Conservation (phyloP, 176 grass and related monocot species). For the Melocanna baccifera region DNA sequence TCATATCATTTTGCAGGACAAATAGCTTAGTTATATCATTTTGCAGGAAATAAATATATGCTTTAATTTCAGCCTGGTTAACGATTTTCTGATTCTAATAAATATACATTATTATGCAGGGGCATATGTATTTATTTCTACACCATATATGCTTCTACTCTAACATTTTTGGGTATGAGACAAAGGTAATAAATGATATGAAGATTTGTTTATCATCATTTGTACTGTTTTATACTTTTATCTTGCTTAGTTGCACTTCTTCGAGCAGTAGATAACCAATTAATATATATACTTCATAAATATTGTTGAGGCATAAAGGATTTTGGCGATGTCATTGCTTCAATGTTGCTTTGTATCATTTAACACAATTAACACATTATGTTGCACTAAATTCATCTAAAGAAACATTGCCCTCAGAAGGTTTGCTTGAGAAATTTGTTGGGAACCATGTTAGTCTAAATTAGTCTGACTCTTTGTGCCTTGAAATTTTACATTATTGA, state of each 20-base stretch:
- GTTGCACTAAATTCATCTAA: background rate
- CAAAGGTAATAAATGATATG: conserved; percentile 62
- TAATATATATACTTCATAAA: background rate
- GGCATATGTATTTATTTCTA: conserved; percentile 98
- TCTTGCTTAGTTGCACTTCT: conserved; percentile 5
- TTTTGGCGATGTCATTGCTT: background rate
- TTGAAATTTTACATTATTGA: conserved; percentile 2
- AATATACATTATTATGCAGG: conserved; percentile 50
- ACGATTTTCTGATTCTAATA: conserved; percentile 22
- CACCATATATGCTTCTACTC: conserved; percentile 95
- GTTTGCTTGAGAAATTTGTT: background rate
- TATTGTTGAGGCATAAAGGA: background rate
- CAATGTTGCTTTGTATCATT: background rate
- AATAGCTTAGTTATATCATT: background rate
- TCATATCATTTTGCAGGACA: background rate
- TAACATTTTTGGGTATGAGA: conserved; percentile 98
- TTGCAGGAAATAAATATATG: background rate
- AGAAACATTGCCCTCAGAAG: background rate
- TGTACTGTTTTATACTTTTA: background rate
- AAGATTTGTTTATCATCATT: background rate
- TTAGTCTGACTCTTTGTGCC: background rate
- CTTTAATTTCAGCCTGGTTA: conserved; percentile 28
- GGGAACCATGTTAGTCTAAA: conserved; percentile 13
- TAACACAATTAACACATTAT: background rate
- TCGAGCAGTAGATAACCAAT: background rate